Evolutionary conservation across 495 filamentous ascomycete species (phyloP).

Genomic region (Aspergillus homomorphus): DNA sequence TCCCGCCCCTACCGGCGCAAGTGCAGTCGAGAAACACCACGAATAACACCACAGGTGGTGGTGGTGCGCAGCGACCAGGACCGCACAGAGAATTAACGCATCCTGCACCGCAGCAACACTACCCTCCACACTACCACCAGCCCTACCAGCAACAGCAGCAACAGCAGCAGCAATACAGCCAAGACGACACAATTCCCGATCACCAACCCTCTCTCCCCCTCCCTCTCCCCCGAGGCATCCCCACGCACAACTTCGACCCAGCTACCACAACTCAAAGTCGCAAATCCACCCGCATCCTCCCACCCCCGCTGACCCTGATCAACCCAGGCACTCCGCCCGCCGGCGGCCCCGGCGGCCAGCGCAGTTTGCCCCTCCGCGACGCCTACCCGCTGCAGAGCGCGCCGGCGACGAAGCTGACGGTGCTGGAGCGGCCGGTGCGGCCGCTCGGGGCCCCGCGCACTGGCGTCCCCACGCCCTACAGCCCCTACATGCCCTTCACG

Average conservation of each 20-base stretch:
- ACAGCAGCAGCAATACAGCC: background rate
- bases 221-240: constrained; percentile 38
- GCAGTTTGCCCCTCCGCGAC: constrained; percentile 57
- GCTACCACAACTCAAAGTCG: constrained; percentile 50
- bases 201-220: constrained; percentile 44
- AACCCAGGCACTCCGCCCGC: background rate
- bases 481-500: constrained; percentile 87
- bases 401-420: constrained; percentile 71
- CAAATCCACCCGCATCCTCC: constrained; percentile 12
- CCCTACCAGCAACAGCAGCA: background rate
- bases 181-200: constrained; percentile 19
- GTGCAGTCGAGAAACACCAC: too few relatives aligned
- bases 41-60: too few relatives aligned
- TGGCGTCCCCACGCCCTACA: constrained; percentile 77
- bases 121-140: too few relatives aligned
- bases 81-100: too few relatives aligned
- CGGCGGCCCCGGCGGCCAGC: constrained; percentile 18
- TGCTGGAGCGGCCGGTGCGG: constrained; percentile 64
- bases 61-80: background rate
- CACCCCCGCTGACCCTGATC: constrained; percentile 38
- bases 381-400: constrained; percentile 51
- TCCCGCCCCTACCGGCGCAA: background rate
- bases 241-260: constrained; percentile 36
- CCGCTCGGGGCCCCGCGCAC: constrained; percentile 61
- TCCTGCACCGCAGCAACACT: background rate